Evolutionary conservation across 2,329 filamentous ascomycete species (phyloP), one percentile per base, ranked within the genome.

Genomic region (Venturia oleaginea): DNA sequence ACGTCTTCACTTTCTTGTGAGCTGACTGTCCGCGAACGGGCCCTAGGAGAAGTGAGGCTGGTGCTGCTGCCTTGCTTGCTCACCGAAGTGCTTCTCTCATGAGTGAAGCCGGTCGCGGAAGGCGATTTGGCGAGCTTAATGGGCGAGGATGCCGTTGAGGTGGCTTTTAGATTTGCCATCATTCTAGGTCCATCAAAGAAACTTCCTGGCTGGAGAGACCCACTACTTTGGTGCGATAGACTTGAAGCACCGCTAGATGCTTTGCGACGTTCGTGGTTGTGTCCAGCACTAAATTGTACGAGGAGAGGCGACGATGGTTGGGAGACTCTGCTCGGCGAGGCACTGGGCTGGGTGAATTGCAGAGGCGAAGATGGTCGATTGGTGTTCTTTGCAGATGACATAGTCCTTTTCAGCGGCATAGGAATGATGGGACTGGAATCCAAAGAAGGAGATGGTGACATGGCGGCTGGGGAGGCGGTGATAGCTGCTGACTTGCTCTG

Each of bases 221-320:
- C 71, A 65, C 73, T 81, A 70, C 80, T 84, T 68, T 92, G 88
- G 68, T 94, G 90, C 0, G 92, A 94, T 55, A 94, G 79, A 65
- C 85, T 89, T 4, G 92, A 95, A 0, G 91, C 91, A 68, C 89
- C 93, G 72, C 90, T 95, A 3, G 94, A 97, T 5, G 91, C 91
- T 78, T 99, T 99, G 59, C 94, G 86, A 66, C 92, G 86, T 66
- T 97, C 92, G 63, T 86, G 84, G 64, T 88, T 86, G 69, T 91
- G 89, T 6, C 90, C 90, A 15, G 93, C 90, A 66, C 93, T 91
- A 74, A 99, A 99, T 6, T 94, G 96, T 10, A 97, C 90, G n/a
- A 97, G 81, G n/a, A 99, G 79, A 0, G 94, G 94, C 6, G 91
- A 95, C 0, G 90, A 93, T 59, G 63, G 88, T 71, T 90, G 87